Percentiles rank a stretch among this genome's conserved stretches.
phyloP scores from a whole-genome alignment of 768 basidiomycete genomes.

The Heimioporus sp. region DNA sequence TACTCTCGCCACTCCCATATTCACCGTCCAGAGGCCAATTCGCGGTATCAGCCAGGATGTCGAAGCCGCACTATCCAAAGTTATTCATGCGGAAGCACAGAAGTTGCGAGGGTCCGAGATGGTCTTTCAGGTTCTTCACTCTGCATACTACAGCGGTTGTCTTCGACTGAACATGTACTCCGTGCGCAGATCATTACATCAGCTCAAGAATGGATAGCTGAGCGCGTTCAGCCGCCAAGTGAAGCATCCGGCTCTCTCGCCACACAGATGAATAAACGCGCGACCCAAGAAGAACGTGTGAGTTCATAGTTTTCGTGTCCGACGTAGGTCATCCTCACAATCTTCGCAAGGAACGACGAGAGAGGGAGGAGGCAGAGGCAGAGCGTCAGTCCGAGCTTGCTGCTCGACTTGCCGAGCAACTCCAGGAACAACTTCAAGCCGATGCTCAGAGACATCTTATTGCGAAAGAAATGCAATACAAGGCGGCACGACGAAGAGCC shows the following conservation, averaged over 20 bases:
- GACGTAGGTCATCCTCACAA: neutral
- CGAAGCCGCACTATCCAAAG: conserved; percentile 52
- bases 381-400: conserved; percentile 49
- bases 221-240: conserved; percentile 52
- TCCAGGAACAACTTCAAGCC: conserved; percentile 65
- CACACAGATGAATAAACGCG: conserved; percentile 73
- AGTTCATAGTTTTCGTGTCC: conserved; percentile 13
- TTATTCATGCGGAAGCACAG: conserved; percentile 65
- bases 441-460: conserved; percentile 55
- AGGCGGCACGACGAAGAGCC: conserved; percentile 55
- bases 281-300: conserved; percentile 66
- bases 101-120: conserved; percentile 66
- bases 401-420: conserved; percentile 52
- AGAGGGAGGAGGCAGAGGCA: conserved; percentile 56
- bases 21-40: conserved; percentile 64
- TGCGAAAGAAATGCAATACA: conserved; percentile 48
- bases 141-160: neutral
- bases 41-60: conserved; percentile 59
- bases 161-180: neutral
- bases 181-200: conserved; percentile 59
- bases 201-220: conserved; percentile 69
- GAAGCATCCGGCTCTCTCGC: conserved; percentile 73
- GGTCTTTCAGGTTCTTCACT: conserved; percentile 64
- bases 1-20: conserved; percentile 62
- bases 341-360: conserved; percentile 44